A percentile compares a stretch with the other conserved stretches of the same genome.
Conservation (phyloP, 345 rosid species). For the Eucalyptus curtisii region DNA sequence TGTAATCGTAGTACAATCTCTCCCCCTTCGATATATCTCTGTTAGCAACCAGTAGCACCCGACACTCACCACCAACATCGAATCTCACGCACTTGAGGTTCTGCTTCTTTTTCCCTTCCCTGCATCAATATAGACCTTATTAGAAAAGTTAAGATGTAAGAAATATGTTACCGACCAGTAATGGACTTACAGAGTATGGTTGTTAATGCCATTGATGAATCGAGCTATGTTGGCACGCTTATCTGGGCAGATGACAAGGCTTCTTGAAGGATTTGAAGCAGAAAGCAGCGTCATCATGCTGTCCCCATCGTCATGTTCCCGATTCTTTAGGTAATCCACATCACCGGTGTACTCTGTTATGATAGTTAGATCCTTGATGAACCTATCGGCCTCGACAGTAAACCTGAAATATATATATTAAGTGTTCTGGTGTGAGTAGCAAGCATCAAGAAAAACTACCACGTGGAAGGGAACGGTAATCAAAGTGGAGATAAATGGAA, state of each 20-base stretch:
- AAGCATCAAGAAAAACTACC: not conserved
- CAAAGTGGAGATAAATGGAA: not conserved
- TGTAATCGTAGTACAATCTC: constrained; percentile 87
- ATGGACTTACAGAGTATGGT: constrained; percentile 65
- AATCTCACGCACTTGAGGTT: constrained; percentile 89
- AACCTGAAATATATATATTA: constrained; percentile 24
- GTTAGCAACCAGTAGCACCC: constrained; percentile 80
- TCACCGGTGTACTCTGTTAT: constrained; percentile 88
- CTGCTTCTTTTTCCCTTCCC: constrained; percentile 94
- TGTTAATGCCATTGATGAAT: constrained; percentile 90
- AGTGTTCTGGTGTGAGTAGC: not conserved
- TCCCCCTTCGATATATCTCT: constrained; percentile 76
- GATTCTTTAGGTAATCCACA: constrained; percentile 71
- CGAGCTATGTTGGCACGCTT: constrained; percentile 72
- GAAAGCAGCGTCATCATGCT: constrained; percentile 91
- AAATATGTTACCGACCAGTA: not conserved
- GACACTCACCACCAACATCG: constrained; percentile 66
- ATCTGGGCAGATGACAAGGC: constrained; percentile 91
- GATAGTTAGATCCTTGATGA: constrained; percentile 73
- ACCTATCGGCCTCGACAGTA: constrained; percentile 80
- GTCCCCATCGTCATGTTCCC: constrained; percentile 84
- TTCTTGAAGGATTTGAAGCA: constrained; percentile 42
- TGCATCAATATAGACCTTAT: constrained; percentile 13
- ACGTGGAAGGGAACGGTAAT: not conserved
- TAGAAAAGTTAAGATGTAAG: not conserved